A percentile compares a stretch with the other conserved stretches of the same genome.
Evolutionary conservation across 2,329 filamentous ascomycete genomes (phyloP).

Genomic region (Diaporthe eres): DNA sequence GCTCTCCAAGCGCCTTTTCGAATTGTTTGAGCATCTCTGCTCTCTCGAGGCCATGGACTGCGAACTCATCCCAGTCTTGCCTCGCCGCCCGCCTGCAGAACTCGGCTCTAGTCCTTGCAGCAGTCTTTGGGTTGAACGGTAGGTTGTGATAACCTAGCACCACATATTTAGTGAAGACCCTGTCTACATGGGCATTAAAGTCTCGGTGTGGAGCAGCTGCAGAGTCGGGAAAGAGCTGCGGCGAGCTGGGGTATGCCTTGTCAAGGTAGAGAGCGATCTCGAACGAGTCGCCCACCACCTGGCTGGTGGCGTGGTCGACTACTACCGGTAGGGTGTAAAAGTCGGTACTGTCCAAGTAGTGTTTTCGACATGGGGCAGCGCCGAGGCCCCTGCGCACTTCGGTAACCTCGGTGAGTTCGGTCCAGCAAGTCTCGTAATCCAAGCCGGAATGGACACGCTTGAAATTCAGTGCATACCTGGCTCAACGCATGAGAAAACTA

Average conservation of each 20-base stretch:
- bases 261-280: constrained; percentile 76
- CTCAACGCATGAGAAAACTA: too few species aligned
- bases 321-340: constrained; percentile 35
- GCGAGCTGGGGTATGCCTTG: constrained; percentile 60
- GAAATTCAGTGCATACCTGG: constrained; percentile 58
- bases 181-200: constrained; percentile 70
- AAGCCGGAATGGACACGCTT: constrained; percentile 47
- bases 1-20: constrained; percentile 54
- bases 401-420: constrained; percentile 65
- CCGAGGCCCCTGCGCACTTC: constrained; percentile 61
- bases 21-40: constrained; percentile 57
- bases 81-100: constrained; percentile 63
- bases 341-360: constrained; percentile 66
- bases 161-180: constrained; percentile 63
- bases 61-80: constrained; percentile 60
- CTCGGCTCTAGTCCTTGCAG: constrained; percentile 59
- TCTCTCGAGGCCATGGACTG: constrained; percentile 55
- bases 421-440: constrained; percentile 59
- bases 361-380: constrained; percentile 65
- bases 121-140: constrained; percentile 65
- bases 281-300: constrained; percentile 72
- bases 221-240: constrained; percentile 19
- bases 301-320: constrained; percentile 29
- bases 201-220: background rate
- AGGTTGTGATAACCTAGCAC: constrained; percentile 57